Evolutionary conservation across 106 monocot species (phyloP).

Genomic region (Apostasia shenzhenica): DNA sequence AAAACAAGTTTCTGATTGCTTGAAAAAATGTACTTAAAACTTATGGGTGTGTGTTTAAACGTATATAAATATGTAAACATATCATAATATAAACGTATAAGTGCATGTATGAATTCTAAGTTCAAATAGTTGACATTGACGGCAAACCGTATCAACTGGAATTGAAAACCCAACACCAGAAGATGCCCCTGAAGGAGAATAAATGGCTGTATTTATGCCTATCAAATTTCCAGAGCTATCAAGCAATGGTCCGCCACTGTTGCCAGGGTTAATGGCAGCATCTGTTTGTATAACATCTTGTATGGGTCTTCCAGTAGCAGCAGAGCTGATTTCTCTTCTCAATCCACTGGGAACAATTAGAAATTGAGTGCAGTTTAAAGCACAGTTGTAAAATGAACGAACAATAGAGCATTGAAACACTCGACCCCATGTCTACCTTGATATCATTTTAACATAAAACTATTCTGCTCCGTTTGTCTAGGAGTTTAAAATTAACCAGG

Average conservation of each 20-base stretch:
- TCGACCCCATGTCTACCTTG: no score
- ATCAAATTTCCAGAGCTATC: conserved; percentile 95
- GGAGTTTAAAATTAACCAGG: no score
- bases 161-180: conserved; percentile 99
- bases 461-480: no score
- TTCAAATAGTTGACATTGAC: neutral
- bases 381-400: no score
- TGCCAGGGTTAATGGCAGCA: conserved; percentile 97
- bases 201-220: conserved; percentile 96
- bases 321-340: conserved; percentile 96
- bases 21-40: no score
- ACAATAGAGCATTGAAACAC: no score
- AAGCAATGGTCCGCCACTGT: conserved; percentile 87
- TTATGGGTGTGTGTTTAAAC: no score
- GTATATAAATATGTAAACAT: neutral
- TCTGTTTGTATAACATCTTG: conserved; percentile 98
- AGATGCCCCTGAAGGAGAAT: conserved; percentile 97
- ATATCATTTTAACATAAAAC: no score
- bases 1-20: neutral
- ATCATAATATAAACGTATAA: neutral
- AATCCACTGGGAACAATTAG: conserved; percentile 50
- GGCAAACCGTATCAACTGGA: conserved; percentile 85
- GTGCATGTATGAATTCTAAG: neutral
- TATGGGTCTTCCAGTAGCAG: conserved; percentile 95
- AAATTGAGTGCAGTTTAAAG: neutral